Evolutionary conservation across 169 alveolate genomes (phyloP).

Genomic region (Eimeria acervulina): DNA sequence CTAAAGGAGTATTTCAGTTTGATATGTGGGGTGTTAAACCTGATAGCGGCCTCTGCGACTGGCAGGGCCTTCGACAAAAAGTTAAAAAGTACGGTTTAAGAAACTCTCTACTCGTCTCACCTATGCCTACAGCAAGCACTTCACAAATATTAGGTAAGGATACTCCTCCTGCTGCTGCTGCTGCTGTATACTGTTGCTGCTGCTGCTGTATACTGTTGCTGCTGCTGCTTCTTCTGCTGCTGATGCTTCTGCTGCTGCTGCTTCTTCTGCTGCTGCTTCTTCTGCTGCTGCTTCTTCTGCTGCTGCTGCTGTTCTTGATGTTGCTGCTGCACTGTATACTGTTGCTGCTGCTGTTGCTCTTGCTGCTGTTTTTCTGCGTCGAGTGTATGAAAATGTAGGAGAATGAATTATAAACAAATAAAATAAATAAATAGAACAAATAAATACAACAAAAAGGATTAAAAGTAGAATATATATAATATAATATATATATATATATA

Average conservation of each 20-base stretch:
- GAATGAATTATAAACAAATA: no score
- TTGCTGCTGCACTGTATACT: not conserved
- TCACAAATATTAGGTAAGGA: conserved; percentile 95
- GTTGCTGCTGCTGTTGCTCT: conserved; percentile 11
- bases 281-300: not conserved
- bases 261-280: not conserved
- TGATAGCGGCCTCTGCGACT: conserved; percentile 93
- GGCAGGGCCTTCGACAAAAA: conserved; percentile 96
- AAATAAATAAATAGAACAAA: not conserved
- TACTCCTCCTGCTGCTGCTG: not conserved
- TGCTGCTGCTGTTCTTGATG: not conserved
- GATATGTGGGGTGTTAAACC: conserved; percentile 97
- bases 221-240: not conserved
- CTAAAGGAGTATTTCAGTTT: conserved; percentile 97
- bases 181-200: no score
- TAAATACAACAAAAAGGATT: not conserved
- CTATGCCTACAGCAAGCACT: conserved; percentile 99
- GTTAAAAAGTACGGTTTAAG: conserved; percentile 97
- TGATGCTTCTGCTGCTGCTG: not conserved
- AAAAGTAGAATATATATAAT: no score
- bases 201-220: not conserved
- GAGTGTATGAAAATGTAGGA: not conserved
- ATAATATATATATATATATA: no score
- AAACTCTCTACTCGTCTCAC: conserved; percentile 98
- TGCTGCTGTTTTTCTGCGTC: not conserved